These are phyloP conservation scores for Vigna trinervia DNA, from an alignment of 306 rosid species.

Conservation along the genomic window DNA sequence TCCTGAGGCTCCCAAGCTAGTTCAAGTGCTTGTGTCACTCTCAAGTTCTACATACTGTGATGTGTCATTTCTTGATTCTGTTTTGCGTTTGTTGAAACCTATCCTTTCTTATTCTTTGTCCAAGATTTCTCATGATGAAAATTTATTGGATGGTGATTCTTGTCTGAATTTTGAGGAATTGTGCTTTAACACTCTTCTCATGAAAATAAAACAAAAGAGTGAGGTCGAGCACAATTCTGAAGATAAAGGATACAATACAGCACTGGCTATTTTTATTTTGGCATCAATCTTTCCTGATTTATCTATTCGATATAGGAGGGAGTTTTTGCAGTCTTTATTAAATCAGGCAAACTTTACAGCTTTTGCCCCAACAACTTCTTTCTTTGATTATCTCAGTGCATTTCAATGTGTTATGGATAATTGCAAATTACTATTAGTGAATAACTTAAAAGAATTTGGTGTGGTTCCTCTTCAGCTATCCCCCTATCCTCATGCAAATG, in stretches of 20 bases:
- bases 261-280: constrained; percentile 79
- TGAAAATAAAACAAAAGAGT: constrained; percentile 56
- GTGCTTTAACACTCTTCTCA: constrained; percentile 79
- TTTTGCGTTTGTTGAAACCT: constrained; percentile 74
- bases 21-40: constrained; percentile 82
- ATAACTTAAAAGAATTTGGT: constrained; percentile 60
- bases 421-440: constrained; percentile 67
- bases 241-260: constrained; percentile 60
- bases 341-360: constrained; percentile 71
- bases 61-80: constrained; percentile 87
- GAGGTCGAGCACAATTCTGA: constrained; percentile 52
- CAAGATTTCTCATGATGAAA: constrained; percentile 75
- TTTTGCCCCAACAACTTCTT: constrained; percentile 73
- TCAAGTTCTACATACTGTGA: constrained; percentile 82
- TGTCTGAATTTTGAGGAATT: constrained; percentile 83
- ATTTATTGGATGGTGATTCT: constrained; percentile 60
- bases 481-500: constrained; percentile 42
- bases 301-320: constrained; percentile 71
- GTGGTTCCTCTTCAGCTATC: constrained; percentile 62
- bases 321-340: constrained; percentile 69
- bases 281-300: constrained; percentile 81
- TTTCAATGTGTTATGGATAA: constrained; percentile 78
- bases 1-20: constrained; percentile 88
- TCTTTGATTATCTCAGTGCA: constrained; percentile 81
- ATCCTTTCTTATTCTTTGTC: constrained; percentile 81